Evolutionary conservation across 2,329 filamentous ascomycete species (phyloP).

Genomic region (Canariomyces notabilis): DNA sequence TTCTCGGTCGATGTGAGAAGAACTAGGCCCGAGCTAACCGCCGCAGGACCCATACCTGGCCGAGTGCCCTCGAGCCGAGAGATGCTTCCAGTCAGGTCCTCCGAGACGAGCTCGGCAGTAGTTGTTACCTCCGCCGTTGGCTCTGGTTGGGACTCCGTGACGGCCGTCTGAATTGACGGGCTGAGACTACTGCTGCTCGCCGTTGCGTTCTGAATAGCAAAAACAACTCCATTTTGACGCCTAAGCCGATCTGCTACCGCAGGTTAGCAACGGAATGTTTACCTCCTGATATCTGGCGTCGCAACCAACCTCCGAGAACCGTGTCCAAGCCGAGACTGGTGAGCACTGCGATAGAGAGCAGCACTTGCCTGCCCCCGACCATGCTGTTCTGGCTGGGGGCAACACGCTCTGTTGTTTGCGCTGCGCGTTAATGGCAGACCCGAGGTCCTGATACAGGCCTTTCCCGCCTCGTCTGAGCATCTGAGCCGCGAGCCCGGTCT

Average conservation of each 20-base stretch:
- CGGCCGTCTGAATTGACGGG: conserved; percentile 3
- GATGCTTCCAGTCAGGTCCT: neutral
- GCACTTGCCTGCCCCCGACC: conserved; percentile 22
- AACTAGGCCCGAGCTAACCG: neutral
- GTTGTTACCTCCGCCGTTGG: conserved; percentile 8
- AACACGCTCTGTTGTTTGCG: conserved; percentile 7
- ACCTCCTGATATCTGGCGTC: neutral
- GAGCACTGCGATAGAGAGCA: conserved; percentile 27
- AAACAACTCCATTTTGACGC: conserved; percentile 10
- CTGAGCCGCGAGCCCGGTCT: conserved; percentile 12
- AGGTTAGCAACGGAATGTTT: conserved; percentile 5
- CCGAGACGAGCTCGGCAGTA: neutral
- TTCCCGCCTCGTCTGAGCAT: conserved; percentile 18
- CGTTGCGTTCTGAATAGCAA: conserved; percentile 4
- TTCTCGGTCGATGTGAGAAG: neutral
- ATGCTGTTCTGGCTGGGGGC: conserved; percentile 20
- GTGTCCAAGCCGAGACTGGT: conserved; percentile 20
- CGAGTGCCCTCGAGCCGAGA: neutral
- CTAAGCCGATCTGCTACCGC: conserved; percentile 12
- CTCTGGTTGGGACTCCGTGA: neutral
- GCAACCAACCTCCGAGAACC: conserved; percentile 22
- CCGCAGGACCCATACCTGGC: neutral
- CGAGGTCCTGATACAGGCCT: conserved; percentile 10
- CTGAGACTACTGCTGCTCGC: conserved; percentile 6
- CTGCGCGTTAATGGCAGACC: conserved; percentile 7